Percentiles rank a stretch among this genome's conserved stretches.
These are phyloP conservation scores for Chondrus crispus DNA, from an alignment of 23 red algal species.

Conservation along the genomic window DNA sequence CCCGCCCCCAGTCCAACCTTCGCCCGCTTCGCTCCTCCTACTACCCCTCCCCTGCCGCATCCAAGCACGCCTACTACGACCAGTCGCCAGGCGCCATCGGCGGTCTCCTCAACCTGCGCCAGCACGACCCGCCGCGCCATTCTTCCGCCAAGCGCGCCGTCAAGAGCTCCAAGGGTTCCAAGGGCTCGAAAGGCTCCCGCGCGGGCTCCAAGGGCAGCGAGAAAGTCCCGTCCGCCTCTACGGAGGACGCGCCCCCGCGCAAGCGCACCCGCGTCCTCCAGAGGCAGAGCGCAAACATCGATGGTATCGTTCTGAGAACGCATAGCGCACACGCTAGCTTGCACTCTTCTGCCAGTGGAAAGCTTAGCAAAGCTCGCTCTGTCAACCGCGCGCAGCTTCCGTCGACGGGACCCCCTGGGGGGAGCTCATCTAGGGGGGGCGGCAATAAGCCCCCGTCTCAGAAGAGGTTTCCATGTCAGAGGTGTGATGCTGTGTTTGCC, in stretches of 20 bases:
- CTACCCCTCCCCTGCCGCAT: background rate
- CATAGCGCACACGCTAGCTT: slow-evolving; percentile 50
- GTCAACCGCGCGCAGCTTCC: background rate
- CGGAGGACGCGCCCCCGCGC: slow-evolving; percentile 51
- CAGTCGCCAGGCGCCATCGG: background rate
- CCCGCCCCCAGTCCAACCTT: background rate
- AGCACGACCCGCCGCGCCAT: background rate
- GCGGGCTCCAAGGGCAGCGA: slow-evolving; percentile 1
- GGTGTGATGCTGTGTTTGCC: slow-evolving; percentile 26
- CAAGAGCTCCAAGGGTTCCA: background rate
- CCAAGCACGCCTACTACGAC: background rate
- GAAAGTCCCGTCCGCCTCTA: slow-evolving; percentile 29
- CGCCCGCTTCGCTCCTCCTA: background rate
- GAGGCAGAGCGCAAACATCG: background rate
- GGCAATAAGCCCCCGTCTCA: background rate
- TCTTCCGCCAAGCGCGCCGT: background rate
- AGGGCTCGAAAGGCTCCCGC: background rate
- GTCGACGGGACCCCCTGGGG: background rate
- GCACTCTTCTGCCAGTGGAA: background rate
- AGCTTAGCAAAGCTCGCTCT: background rate
- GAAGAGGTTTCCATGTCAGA: slow-evolving; percentile 59
- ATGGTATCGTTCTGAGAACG: background rate
- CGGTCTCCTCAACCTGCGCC: background rate
- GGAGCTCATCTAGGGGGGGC: background rate
- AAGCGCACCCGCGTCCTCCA: slow-evolving; percentile 31